Evolutionary conservation across 306 rosid species (phyloP).

Genomic region (Hippophae gyantsensis): DNA sequence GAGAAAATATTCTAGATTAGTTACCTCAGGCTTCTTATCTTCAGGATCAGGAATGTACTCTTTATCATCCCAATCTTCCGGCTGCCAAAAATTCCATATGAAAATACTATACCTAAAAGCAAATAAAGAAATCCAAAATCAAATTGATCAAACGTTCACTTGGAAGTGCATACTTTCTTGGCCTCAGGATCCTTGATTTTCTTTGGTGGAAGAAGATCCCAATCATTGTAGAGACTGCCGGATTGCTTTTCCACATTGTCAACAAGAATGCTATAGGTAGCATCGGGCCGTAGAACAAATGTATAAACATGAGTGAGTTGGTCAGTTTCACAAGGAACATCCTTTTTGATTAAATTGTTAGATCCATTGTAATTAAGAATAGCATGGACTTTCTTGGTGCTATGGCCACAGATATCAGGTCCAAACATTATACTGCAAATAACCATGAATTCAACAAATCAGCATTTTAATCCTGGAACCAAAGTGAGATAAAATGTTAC

Average conservation of each 20-base stretch:
- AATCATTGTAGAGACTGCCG: constrained; percentile 87
- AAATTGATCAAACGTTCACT: neutral
- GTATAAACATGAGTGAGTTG: constrained; percentile 93
- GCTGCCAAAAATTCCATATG: constrained; percentile 39
- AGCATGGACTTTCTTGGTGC: constrained; percentile 96
- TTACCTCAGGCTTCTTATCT: constrained; percentile 95
- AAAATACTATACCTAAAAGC: constrained; percentile 14
- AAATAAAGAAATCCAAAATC: constrained; percentile 1
- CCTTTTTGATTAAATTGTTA: constrained; percentile 95
- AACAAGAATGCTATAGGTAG: constrained; percentile 79
- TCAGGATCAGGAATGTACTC: constrained; percentile 94
- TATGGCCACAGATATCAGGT: constrained; percentile 98
- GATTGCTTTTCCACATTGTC: constrained; percentile 93
- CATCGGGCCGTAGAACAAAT: constrained; percentile 87
- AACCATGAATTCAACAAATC: constrained; percentile 14
- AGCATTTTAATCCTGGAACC: constrained; percentile 10
- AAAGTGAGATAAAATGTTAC: neutral
- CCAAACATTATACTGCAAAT: constrained; percentile 93
- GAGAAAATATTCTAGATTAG: neutral
- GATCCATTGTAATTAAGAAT: constrained; percentile 69
- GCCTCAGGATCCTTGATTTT: constrained; percentile 92
- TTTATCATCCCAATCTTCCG: constrained; percentile 99
- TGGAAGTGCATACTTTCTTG: constrained; percentile 45
- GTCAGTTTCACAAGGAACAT: constrained; percentile 97
- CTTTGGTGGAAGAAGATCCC: constrained; percentile 93